Evolutionary conservation across 73 alveolate genomes (phyloP).

Genomic region (Paramecium primaurelia): DNA sequence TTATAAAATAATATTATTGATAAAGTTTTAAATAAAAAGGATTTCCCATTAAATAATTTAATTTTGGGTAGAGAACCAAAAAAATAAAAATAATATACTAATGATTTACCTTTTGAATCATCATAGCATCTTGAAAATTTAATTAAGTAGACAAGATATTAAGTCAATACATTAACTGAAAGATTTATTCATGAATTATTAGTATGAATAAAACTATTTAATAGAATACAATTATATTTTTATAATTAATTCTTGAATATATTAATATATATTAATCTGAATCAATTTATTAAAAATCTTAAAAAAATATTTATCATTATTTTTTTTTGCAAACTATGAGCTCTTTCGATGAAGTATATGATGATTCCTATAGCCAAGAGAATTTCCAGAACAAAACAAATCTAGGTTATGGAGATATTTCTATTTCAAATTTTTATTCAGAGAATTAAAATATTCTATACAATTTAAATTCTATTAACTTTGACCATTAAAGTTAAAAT

Average conservation of each 20-base stretch:
- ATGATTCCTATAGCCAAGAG: not conserved
- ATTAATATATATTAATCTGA: too few relatives aligned
- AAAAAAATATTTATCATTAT: too few relatives aligned
- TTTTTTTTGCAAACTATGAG: not conserved
- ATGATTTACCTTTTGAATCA: not conserved
- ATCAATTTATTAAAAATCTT: not conserved
- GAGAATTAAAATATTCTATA: not conserved
- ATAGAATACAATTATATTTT: not conserved
- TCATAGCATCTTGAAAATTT: not conserved
- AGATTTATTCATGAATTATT: slow-evolving; percentile 16
- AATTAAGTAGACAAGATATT: not conserved
- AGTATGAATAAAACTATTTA: not conserved
- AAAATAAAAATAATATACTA: not conserved
- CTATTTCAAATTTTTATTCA: not conserved
- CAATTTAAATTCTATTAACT: not conserved
- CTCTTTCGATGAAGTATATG: not conserved
- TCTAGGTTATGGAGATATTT: not conserved
- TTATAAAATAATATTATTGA: not conserved
- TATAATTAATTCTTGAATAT: not conserved
- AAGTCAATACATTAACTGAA: not conserved
- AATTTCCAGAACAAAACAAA: not conserved
- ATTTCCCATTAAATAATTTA: not conserved
- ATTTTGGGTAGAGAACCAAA: not conserved
- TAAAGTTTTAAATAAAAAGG: not conserved
- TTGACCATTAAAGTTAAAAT: not conserved